Percentiles rank a stretch among this genome's conserved stretches.
Conservation (phyloP, 345 rosid species). For the Linum trigynum region DNA sequence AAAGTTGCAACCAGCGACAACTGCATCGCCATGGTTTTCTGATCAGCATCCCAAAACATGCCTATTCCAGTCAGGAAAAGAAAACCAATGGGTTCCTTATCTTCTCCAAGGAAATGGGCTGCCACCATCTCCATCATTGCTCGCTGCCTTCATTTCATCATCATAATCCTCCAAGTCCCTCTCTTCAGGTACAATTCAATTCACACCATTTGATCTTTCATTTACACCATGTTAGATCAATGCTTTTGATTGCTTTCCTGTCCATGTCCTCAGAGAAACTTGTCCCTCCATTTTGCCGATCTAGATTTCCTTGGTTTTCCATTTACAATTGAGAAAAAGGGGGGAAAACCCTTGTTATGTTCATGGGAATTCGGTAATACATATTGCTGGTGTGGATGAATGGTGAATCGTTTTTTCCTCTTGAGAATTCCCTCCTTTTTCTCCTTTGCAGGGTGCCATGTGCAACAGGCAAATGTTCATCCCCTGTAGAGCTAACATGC, state of each 20-base stretch:
- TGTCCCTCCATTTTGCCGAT: background rate
- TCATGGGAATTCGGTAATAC: background rate
- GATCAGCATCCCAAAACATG: background rate
- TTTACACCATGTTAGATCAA: too few relatives aligned
- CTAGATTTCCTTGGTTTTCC: background rate
- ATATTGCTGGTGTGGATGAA: background rate
- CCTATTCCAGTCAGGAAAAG: too few relatives aligned
- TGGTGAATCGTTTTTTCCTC: background rate
- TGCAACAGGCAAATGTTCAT: slow-evolving; percentile 47
- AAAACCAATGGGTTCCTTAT: slow-evolving; percentile 20
- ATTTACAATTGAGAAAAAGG: background rate
- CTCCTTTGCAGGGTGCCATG: slow-evolving; percentile 48
- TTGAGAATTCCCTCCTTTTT: background rate
- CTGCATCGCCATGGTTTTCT: background rate
- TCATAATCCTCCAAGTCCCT: slow-evolving; percentile 71
- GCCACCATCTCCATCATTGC: slow-evolving; percentile 42
- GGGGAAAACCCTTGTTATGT: too few relatives aligned
- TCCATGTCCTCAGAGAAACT: background rate
- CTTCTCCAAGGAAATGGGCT: slow-evolving; percentile 54
- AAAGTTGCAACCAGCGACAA: background rate
- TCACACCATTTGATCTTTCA: too few relatives aligned
- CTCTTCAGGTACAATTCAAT: slow-evolving; percentile 58
- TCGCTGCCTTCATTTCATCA: slow-evolving; percentile 27
- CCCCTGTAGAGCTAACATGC: slow-evolving; percentile 62
- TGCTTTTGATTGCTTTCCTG: too few relatives aligned